Evolutionary conservation across 805 yeast species (phyloP).

Genomic region (Saturnispora serradocipensis): DNA sequence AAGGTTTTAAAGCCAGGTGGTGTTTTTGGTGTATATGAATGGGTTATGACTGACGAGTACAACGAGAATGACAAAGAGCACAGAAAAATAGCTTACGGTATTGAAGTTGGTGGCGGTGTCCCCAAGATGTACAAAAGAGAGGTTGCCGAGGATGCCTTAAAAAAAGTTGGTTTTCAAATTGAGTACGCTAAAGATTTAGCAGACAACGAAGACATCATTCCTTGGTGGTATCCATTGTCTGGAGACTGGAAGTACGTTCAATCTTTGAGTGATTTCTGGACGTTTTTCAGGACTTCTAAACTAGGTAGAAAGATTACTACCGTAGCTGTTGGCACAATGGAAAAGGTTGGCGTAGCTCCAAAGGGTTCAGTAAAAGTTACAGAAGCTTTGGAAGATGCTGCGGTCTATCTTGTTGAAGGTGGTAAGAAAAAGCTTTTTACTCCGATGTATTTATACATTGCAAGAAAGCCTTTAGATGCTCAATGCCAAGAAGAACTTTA

Average conservation of each 20-base stretch:
- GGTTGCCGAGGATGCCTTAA: conserved; percentile 83
- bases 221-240: conserved; percentile 96
- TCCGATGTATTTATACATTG: conserved; percentile 94
- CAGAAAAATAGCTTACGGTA: conserved; percentile 92
- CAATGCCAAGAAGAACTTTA: not conserved
- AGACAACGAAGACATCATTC: conserved; percentile 68
- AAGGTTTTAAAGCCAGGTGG: conserved; percentile 98
- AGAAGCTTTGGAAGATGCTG: conserved; percentile 91
- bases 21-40: conserved; percentile 93
- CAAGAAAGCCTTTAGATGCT: conserved; percentile 55
- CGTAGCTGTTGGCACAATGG: conserved; percentile 70
- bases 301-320: conserved; percentile 85
- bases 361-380: conserved; percentile 88
- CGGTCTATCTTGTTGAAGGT: conserved; percentile 88
- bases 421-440: conserved; percentile 86
- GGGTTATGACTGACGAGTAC: conserved; percentile 96
- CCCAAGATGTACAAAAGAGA: conserved; percentile 87
- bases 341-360: conserved; percentile 82
- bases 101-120: conserved; percentile 97
- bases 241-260: conserved; percentile 91
- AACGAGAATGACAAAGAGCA: conserved; percentile 84
- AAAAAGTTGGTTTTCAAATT: conserved; percentile 79
- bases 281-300: conserved; percentile 80
- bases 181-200: conserved; percentile 76
- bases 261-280: conserved; percentile 63